phyloP scores from a whole-genome alignment of 2,329 filamentous ascomycete species.

The Penicillium expansum region DNA sequence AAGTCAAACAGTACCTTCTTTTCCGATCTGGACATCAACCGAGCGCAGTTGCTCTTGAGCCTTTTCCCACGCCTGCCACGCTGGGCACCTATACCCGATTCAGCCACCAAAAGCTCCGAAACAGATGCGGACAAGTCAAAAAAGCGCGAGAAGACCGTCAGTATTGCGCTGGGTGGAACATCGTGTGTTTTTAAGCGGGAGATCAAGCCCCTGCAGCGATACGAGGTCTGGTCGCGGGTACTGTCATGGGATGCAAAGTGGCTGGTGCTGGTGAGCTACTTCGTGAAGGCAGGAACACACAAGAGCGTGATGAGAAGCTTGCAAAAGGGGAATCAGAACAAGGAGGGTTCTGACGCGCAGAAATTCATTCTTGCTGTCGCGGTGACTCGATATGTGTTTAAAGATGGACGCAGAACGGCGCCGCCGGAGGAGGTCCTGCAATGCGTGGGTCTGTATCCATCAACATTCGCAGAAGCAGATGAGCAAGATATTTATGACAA shows the following conservation, averaged over 20 bases:
- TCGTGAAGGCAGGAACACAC: neutral
- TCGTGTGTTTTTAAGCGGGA: neutral
- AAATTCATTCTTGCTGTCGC: neutral
- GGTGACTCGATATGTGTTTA: slow-evolving; percentile 1
- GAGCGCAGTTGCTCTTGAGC: neutral
- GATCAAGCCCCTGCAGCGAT: neutral
- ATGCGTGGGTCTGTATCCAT: neutral
- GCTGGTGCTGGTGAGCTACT: neutral
- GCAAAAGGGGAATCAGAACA: neutral
- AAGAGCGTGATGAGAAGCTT: neutral
- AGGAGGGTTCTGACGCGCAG: neutral
- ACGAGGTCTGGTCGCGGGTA: neutral
- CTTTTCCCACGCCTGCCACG: neutral
- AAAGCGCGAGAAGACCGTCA: neutral
- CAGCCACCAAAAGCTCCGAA: neutral
- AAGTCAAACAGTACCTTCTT: slow-evolving; percentile 3
- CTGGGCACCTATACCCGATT: neutral
- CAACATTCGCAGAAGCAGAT: neutral
- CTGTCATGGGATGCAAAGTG: neutral
- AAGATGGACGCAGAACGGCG: neutral
- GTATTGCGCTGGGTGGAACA: neutral
- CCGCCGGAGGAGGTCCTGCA: neutral
- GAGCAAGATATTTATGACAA: neutral
- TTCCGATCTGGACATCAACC: slow-evolving; percentile 1
- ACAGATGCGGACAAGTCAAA: neutral